These are phyloP conservation scores for Trichoderma sp. DNA, from an alignment of 2,329 filamentous ascomycete genomes.

Conservation along the genomic window DNA sequence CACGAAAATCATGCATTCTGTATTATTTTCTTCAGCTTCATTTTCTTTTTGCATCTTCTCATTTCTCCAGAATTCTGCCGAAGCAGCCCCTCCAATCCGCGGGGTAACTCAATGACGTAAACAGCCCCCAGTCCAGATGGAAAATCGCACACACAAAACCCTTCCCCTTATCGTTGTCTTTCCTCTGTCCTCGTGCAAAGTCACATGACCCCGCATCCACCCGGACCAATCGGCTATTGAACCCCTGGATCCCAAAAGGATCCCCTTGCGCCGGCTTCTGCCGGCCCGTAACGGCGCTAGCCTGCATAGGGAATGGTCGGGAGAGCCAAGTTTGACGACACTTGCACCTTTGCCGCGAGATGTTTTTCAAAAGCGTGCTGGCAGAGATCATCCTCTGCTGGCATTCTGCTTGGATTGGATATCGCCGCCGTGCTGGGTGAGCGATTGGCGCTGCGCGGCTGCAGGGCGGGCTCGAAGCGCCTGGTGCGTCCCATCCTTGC, in stretches of 20 bases:
- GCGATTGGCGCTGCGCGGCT: background rate
- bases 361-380: background rate
- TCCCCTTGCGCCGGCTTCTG: slow-evolving; percentile 19
- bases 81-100: slow-evolving; percentile 20
- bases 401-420: background rate
- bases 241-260: background rate
- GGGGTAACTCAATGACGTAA: slow-evolving; percentile 12
- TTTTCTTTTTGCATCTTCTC: background rate
- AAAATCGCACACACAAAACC: background rate
- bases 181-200: background rate
- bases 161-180: background rate
- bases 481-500: background rate
- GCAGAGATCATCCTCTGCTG: background rate
- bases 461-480: background rate
- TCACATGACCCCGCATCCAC: slow-evolving; percentile 6
- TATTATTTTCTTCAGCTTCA: background rate
- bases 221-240: slow-evolving; percentile 21
- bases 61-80: background rate
- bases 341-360: background rate
- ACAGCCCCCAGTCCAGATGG: background rate
- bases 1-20: background rate
- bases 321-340: slow-evolving; percentile 22
- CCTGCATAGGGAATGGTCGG: background rate
- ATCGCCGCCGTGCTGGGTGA: background rate
- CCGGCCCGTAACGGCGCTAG: slow-evolving; percentile 19